Conservation (phyloP, 2,329 filamentous ascomycete species). For the Colletotrichum gloeosporioides region DNA sequence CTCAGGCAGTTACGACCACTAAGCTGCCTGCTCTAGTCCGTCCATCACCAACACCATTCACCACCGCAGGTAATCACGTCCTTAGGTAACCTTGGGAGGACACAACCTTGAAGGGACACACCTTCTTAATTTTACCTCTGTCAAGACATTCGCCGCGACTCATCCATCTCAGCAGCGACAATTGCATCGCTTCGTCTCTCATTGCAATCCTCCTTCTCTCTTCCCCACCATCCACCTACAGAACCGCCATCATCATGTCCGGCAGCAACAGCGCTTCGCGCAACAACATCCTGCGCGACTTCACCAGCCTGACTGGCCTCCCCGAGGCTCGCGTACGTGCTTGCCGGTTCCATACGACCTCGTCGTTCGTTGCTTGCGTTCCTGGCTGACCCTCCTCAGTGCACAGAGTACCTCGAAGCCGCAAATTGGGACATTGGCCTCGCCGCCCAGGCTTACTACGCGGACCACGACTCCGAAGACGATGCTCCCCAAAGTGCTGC, state of each 20-base stretch:
- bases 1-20: slow-evolving; percentile 13
- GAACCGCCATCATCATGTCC: slow-evolving; percentile 11
- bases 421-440: slow-evolving; percentile 71
- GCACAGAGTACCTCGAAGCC: slow-evolving; percentile 68
- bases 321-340: slow-evolving; percentile 16
- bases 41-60: background rate
- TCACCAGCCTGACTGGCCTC: slow-evolving; percentile 15
- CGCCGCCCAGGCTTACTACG: slow-evolving; percentile 68
- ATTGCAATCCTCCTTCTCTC: background rate
- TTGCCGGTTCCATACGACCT: background rate
- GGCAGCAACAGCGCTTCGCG: slow-evolving; percentile 20
- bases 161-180: background rate
- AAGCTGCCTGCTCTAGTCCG: slow-evolving; percentile 7
- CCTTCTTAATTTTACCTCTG: background rate
- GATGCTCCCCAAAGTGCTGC: slow-evolving; percentile 44
- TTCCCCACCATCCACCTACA: background rate
- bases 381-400: slow-evolving; percentile 48
- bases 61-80: background rate
- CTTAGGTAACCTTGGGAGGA: background rate
- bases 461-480: slow-evolving; percentile 56
- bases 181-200: background rate
- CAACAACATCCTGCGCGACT: slow-evolving; percentile 20
- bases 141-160: background rate
- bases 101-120: background rate
- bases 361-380: background rate